These are phyloP conservation scores for Diplodia sapinea DNA, from an alignment of 2,329 filamentous ascomycete genomes.

Conservation along the genomic window DNA sequence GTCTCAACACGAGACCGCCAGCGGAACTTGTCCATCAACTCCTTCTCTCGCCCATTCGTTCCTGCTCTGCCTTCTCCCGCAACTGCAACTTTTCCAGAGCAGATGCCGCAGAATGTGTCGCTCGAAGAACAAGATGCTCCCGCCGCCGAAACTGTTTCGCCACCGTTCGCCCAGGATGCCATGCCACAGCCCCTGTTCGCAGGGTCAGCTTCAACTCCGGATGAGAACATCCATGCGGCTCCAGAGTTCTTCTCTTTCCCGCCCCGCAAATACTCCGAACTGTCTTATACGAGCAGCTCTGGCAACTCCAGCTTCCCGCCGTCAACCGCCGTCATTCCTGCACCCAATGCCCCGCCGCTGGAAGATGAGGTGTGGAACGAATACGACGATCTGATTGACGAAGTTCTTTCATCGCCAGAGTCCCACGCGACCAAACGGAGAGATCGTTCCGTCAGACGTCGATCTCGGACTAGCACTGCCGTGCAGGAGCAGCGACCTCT, in stretches of 20 bases:
- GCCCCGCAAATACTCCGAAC: slow-evolving; percentile 72
- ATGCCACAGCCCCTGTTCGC: slow-evolving; percentile 22
- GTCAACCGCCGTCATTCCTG: slow-evolving; percentile 70
- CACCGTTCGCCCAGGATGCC: slow-evolving; percentile 4
- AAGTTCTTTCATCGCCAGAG: slow-evolving; percentile 54
- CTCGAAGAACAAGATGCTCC: slow-evolving; percentile 1
- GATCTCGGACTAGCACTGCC: slow-evolving; percentile 14
- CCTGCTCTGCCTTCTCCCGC: slow-evolving; percentile 51
- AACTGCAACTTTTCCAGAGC: slow-evolving; percentile 35
- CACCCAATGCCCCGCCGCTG: slow-evolving; percentile 64
- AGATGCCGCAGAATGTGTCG: slow-evolving; percentile 10
- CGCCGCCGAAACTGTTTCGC: slow-evolving; percentile 4
- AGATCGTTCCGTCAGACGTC: slow-evolving; percentile 13
- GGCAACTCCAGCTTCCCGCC: slow-evolving; percentile 64
- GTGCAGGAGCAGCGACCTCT: neutral
- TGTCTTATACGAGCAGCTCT: slow-evolving; percentile 70
- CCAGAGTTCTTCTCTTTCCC: slow-evolving; percentile 77
- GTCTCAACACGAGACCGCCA: slow-evolving; percentile 68
- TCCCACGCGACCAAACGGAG: slow-evolving; percentile 15
- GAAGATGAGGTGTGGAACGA: slow-evolving; percentile 95
- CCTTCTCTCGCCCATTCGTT: slow-evolving; percentile 82
- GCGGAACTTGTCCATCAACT: slow-evolving; percentile 72
- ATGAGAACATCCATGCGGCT: slow-evolving; percentile 31
- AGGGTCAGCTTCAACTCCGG: neutral
- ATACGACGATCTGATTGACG: slow-evolving; percentile 85